Evolutionary conservation across 768 basidiomycete genomes (phyloP).

Genomic region (Trametes maxima): DNA sequence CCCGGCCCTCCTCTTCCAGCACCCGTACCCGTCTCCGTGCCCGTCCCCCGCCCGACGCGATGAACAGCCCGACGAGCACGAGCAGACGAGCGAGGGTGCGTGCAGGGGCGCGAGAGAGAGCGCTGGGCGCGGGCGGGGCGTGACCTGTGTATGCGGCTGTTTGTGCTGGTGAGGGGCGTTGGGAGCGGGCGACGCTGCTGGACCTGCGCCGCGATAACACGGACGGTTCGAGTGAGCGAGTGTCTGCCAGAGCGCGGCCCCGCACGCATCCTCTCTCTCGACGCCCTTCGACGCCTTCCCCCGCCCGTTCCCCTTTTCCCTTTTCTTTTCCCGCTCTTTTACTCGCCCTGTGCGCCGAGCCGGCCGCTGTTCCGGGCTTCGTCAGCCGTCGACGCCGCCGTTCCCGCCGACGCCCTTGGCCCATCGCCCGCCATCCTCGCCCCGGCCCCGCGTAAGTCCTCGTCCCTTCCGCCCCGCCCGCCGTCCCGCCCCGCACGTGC

Average conservation of each 20-base stretch:
- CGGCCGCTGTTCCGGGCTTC: background rate
- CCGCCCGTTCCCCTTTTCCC: background rate
- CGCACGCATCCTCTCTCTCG: background rate
- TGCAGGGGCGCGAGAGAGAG: background rate
- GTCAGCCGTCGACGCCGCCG: constrained; percentile 2
- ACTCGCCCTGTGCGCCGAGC: background rate
- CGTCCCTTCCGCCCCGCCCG: background rate
- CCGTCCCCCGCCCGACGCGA: background rate
- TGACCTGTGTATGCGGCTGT: constrained; percentile 18
- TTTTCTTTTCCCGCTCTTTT: background rate
- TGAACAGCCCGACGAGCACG: background rate
- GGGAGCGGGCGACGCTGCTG: constrained; percentile 2
- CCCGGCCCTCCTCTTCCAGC: background rate
- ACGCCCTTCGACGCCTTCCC: background rate
- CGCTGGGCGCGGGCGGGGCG: background rate
- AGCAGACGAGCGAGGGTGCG: background rate
- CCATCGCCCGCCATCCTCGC: constrained; percentile 15
- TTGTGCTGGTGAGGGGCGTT: background rate
- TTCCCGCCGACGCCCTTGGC: background rate
- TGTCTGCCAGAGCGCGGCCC: background rate
- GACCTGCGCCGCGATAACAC: constrained; percentile 15
- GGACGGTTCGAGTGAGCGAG: background rate
- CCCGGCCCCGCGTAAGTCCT: constrained; percentile 6
- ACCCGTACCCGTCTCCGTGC: background rate
- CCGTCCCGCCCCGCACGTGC: background rate